These are phyloP conservation scores for Candida nitratophila DNA, from an alignment of 805 yeast species.

Conservation along the genomic window DNA sequence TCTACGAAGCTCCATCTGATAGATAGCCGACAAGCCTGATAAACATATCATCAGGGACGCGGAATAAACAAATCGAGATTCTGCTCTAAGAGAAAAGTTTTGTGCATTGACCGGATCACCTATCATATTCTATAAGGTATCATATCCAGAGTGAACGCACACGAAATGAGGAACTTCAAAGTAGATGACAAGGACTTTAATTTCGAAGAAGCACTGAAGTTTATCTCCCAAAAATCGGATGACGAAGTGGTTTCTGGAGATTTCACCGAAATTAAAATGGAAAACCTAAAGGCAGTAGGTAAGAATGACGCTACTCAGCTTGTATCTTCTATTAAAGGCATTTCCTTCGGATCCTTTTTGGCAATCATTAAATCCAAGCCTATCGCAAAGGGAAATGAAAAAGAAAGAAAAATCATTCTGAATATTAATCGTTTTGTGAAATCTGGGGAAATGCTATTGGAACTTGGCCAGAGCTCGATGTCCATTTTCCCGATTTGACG, in stretches of 20 bases:
- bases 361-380: conserved; percentile 1
- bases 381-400: conserved; percentile 8
- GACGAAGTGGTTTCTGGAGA: conserved; percentile 38
- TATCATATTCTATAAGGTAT: no score
- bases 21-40: no score
- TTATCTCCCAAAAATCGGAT: conserved; percentile 29
- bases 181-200: no score
- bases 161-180: no score
- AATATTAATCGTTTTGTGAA: conserved; percentile 19
- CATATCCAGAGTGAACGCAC: no score
- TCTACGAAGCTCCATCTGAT: no score
- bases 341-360: conserved; percentile 17
- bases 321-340: conserved; percentile 31
- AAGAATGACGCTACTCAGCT: conserved; percentile 33
- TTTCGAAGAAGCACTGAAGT: no score
- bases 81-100: no score
- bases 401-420: conserved; percentile 15
- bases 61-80: no score
- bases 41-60: no score
- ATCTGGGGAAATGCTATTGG: conserved; percentile 50
- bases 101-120: no score
- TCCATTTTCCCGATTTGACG: conserved; percentile 46
- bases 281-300: conserved; percentile 33
- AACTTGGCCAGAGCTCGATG: conserved; percentile 50
- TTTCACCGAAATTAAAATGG: conserved; percentile 35